Evolutionary conservation across 1,284 basidiomycete species (phyloP), one percentile per base, ranked within the genome.

Genomic region (Tilletia horrida): DNA sequence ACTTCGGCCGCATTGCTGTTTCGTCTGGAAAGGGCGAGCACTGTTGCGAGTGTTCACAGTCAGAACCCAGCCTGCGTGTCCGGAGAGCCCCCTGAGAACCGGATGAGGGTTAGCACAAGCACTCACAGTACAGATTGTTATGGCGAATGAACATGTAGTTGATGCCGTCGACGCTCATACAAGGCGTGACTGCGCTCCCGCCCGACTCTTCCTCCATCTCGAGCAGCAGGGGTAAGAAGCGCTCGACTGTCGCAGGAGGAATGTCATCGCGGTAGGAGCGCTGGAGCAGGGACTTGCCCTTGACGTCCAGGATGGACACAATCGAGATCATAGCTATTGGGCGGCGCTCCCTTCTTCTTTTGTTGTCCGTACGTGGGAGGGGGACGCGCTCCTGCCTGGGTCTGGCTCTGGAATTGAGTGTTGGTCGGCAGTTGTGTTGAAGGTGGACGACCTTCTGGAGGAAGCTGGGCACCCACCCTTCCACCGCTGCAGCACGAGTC

Each of bases 61-160:
- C 35, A 40, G 35, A 11, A 40, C 11, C 35, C 6, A 40, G 4
- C 11, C 6, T 45, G 44, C 8, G 9, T 40, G 6, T 42, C 25
- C 1, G 45, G 21, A 40, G 45, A 62, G 67, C 57, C 47, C 70
- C 18, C 62, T 27, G 31, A 47, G 45, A 62, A 14, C 25, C 18
- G 40, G 40, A 40, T 21, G 40, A 9, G 35, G 45, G 48, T 8
- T 29, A 42, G 25, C 21, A 42, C 44, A 27, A 23, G 44, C 57
- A 44, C 92, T 80, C 81, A 96, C 93, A 86, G 82, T 98, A 98
- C 9, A 98, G 86, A 83, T 98, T 98, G 71, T 93, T 96, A 84
- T 97, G 95, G 45, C 95, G 87, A 79, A 98, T 96, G 83, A 97
- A 94, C 90, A 97, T 92, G 84, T 95, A 98, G 84, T 97, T 97